Percentiles rank a stretch among this genome's conserved stretches.
These are phyloP conservation scores for Paramecium primaurelia DNA, from an alignment of 73 alveolate genomes.

Conservation along the genomic window DNA sequence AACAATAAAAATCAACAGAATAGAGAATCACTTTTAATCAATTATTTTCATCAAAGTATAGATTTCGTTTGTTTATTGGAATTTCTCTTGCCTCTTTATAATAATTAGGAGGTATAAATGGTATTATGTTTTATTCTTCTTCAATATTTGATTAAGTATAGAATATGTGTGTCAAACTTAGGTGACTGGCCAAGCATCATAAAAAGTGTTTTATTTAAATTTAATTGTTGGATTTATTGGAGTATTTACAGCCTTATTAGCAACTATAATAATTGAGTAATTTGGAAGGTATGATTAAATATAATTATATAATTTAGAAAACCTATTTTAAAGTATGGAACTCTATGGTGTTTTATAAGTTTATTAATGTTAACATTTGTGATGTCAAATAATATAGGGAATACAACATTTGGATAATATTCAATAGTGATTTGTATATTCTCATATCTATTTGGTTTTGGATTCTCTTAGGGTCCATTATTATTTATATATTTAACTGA, in stretches of 20 bases:
- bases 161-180: neutral
- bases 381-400: neutral
- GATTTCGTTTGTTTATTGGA: neutral
- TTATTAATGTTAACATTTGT: neutral
- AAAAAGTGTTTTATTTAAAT: neutral
- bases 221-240: conserved; percentile 18
- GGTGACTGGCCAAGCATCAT: neutral
- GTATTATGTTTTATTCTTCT: conserved; percentile 39
- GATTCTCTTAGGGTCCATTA: conserved; percentile 16
- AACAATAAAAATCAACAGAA: neutral
- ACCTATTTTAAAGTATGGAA: neutral
- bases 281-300: conserved; percentile 13
- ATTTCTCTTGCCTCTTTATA: neutral
- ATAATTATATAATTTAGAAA: neutral
- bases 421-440: neutral
- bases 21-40: neutral
- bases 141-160: conserved; percentile 5
- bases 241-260: neutral
- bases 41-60: neutral
- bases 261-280: neutral
- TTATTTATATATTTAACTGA: conserved; percentile 33
- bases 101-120: conserved; percentile 39
- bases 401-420: neutral
- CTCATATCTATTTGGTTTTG: neutral
- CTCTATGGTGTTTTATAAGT: neutral